Evolutionary conservation across 495 filamentous ascomycete species (phyloP).

Genomic region (Daldinia childiae): DNA sequence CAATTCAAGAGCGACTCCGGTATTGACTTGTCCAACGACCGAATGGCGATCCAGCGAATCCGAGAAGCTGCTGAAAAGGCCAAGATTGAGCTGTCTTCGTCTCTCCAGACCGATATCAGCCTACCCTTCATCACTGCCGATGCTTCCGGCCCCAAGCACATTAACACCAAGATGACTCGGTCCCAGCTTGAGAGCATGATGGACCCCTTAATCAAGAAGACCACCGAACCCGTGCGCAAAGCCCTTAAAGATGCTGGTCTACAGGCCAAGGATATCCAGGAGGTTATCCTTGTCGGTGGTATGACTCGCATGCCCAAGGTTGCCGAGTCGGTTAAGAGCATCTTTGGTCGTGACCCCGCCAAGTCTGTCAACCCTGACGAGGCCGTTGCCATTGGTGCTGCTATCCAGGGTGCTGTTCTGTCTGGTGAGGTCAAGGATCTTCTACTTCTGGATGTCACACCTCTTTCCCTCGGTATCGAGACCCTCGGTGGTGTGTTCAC

Average conservation of each 20-base stretch:
- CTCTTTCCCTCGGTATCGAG: conserved; percentile 98
- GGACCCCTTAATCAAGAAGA: conserved; percentile 87
- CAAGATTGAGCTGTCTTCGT: conserved; percentile 98
- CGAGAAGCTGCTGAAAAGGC: conserved; percentile 99
- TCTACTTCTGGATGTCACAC: conserved; percentile 95
- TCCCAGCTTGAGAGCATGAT: conserved; percentile 92
- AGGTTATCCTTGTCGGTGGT: conserved; percentile 98
- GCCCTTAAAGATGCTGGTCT: conserved; percentile 97
- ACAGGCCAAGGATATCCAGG: conserved; percentile 94
- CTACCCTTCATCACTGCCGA: conserved; percentile 99
- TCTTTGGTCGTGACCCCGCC: conserved; percentile 97
- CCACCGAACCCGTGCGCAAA: conserved; percentile 93
- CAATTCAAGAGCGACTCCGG: conserved; percentile 97
- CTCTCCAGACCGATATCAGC: conserved; percentile 97
- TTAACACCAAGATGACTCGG: conserved; percentile 93
- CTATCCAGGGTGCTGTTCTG: conserved; percentile 96
- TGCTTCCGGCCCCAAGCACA: conserved; percentile 94
- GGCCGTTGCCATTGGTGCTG: conserved; percentile 98
- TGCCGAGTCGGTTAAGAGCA: conserved; percentile 93
- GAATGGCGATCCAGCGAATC: conserved; percentile 99
- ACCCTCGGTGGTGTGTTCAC: conserved; percentile 99
- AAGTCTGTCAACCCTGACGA: conserved; percentile 99
- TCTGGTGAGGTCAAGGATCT: conserved; percentile 97
- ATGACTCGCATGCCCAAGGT: conserved; percentile 99
- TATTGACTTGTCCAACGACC: conserved; percentile 90